Evolutionary conservation across 2,329 filamentous ascomycete species (phyloP).

Genomic region (Penicillium sp.): DNA sequence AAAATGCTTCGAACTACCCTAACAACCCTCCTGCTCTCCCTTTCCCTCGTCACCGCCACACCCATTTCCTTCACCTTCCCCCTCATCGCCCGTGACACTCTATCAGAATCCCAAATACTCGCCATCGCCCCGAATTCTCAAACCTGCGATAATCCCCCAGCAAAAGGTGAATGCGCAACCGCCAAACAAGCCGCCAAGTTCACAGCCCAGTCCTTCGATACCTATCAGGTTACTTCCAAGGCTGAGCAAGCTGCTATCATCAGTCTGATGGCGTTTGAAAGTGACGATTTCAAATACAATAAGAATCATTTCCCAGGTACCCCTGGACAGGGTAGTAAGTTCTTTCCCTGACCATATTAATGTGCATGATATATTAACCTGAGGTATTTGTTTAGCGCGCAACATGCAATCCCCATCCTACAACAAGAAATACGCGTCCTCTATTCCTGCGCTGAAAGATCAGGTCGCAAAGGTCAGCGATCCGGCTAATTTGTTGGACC

Average conservation of each 20-base stretch:
- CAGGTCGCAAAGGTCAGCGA: constrained; percentile 34
- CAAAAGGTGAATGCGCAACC: constrained; percentile 59
- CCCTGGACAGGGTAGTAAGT: constrained; percentile 62
- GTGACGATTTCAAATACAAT: constrained; percentile 65
- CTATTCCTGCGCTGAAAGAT: constrained; percentile 42
- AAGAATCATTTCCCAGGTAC: constrained; percentile 56
- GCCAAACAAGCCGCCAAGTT: constrained; percentile 57
- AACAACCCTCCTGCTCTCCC: neutral
- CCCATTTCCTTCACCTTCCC: constrained; percentile 11
- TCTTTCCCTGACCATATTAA: too few relatives aligned
- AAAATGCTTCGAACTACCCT: constrained; percentile 3
- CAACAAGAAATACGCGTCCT: constrained; percentile 53
- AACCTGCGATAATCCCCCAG: constrained; percentile 48
- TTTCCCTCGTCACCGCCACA: constrained; percentile 2
- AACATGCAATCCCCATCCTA: constrained; percentile 60
- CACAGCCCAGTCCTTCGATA: constrained; percentile 54
- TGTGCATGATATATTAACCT: neutral
- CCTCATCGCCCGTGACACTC: constrained; percentile 10
- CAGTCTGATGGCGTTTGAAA: constrained; percentile 68
- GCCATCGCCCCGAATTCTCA: constrained; percentile 55
- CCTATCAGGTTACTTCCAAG: constrained; percentile 53
- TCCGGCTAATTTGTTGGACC: constrained; percentile 44
- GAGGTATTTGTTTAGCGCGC: constrained; percentile 38
- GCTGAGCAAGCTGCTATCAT: constrained; percentile 66
- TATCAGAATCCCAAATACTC: constrained; percentile 30